phyloP scores from a whole-genome alignment of 2,329 filamentous ascomycete species.

The Pseudogymnoascus destructans region DNA sequence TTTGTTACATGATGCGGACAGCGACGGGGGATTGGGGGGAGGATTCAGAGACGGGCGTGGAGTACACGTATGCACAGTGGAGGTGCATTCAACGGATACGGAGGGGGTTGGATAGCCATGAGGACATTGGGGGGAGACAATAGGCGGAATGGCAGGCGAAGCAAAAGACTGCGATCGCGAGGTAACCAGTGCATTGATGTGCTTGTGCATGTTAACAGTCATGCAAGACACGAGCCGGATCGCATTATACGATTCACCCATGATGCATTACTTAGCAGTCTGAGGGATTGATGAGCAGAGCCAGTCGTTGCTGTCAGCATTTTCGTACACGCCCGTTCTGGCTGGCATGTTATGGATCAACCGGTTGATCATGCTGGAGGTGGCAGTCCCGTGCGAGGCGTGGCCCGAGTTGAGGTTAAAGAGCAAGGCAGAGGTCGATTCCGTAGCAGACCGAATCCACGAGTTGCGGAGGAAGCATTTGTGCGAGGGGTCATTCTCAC shows the following conservation, averaged over 20 bases:
- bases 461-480: background rate
- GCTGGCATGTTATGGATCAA: background rate
- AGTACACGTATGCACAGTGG: no score
- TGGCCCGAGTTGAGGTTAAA: background rate
- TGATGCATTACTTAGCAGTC: background rate
- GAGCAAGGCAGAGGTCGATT: background rate
- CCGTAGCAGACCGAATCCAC: background rate
- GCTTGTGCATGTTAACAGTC: background rate
- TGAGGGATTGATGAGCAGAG: background rate
- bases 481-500: background rate
- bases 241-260: background rate
- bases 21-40: background rate
- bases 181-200: background rate
- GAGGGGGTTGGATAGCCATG: no score
- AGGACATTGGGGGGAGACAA: no score
- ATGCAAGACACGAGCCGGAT: background rate
- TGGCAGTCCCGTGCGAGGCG: background rate
- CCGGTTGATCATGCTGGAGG: background rate
- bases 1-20: background rate
- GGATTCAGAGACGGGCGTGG: no score
- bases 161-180: no score
- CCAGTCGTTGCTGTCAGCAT: background rate
- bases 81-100: no score
- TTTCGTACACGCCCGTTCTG: background rate
- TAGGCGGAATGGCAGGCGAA: no score